A percentile compares a stretch with the other conserved stretches of the same genome.
Conservation (phyloP, 1,284 basidiomycete species). For the Papiliotrema fonsecae region DNA sequence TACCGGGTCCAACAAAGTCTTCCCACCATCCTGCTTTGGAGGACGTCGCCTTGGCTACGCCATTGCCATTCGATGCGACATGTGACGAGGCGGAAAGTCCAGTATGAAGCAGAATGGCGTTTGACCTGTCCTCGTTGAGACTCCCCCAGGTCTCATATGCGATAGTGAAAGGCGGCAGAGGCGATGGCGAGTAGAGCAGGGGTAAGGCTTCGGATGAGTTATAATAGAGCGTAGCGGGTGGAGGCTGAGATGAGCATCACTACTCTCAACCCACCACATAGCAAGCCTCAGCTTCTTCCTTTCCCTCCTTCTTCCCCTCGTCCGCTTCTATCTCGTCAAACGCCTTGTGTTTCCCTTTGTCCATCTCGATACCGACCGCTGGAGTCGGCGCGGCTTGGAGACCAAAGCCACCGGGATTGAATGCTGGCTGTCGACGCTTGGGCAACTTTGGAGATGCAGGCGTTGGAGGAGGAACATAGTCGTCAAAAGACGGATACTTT, state of each 20-base stretch:
- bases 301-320: constrained; percentile 26
- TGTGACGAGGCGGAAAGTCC: constrained; percentile 94
- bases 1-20: constrained; percentile 93
- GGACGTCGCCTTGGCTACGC: constrained; percentile 58
- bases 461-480: constrained; percentile 9
- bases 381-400: constrained; percentile 24
- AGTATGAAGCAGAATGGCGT: constrained; percentile 95
- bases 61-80: constrained; percentile 75
- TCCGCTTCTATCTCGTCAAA: constrained; percentile 19
- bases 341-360: constrained; percentile 19
- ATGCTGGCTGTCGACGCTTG: constrained; percentile 37
- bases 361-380: constrained; percentile 9
- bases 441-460: constrained; percentile 41
- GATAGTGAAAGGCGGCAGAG: constrained; percentile 63
- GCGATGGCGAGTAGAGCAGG: constrained; percentile 65
- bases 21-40: constrained; percentile 85
- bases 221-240: constrained; percentile 51
- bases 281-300: constrained; percentile 46
- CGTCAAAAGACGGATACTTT: background rate
- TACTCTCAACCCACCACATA: constrained; percentile 39
- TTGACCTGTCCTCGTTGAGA: constrained; percentile 70
- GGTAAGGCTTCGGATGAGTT: constrained; percentile 61
- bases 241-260: constrained; percentile 27
- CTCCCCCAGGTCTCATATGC: constrained; percentile 98
- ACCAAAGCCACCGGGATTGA: constrained; percentile 45